Conservation (phyloP, 2,329 filamentous ascomycete species). For the Pseudogymnoascus sp. region DNA sequence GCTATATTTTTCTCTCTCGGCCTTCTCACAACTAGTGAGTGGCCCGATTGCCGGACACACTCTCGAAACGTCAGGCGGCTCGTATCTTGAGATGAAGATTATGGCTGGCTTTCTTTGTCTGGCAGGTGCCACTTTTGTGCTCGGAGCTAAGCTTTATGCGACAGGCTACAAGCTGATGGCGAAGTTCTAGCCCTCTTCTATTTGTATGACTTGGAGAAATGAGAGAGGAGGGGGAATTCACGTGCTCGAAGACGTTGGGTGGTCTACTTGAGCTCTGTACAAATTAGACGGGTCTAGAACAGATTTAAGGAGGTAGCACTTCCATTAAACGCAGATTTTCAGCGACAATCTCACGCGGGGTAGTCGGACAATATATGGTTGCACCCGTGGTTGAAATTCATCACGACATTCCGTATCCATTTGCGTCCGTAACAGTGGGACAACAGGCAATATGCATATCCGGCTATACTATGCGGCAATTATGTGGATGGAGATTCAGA, state of each 20-base stretch:
- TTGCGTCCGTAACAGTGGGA: neutral
- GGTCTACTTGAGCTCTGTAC: neutral
- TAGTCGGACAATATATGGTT: neutral
- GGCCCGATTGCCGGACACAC: conserved; percentile 59
- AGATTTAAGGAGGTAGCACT: neutral
- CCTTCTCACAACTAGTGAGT: conserved; percentile 57
- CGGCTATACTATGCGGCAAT: neutral
- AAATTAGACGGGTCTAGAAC: neutral
- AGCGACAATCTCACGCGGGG: neutral
- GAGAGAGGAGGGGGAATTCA: neutral
- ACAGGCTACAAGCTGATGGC: conserved; percentile 1
- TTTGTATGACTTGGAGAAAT: neutral
- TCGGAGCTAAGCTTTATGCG: neutral
- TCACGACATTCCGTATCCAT: neutral
- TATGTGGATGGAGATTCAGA: neutral
- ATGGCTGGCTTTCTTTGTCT: conserved; percentile 2
- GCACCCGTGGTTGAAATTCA: neutral
- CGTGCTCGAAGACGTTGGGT: neutral
- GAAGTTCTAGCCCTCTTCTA: neutral
- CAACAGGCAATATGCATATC: neutral
- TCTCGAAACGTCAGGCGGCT: conserved; percentile 30
- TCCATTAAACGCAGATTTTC: neutral
- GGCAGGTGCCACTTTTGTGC: conserved; percentile 6
- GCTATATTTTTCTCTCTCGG: conserved; percentile 51
- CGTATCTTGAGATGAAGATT: neutral